phyloP scores from a whole-genome alignment of 176 grass and related monocot genomes.

The Ananas comosus region DNA sequence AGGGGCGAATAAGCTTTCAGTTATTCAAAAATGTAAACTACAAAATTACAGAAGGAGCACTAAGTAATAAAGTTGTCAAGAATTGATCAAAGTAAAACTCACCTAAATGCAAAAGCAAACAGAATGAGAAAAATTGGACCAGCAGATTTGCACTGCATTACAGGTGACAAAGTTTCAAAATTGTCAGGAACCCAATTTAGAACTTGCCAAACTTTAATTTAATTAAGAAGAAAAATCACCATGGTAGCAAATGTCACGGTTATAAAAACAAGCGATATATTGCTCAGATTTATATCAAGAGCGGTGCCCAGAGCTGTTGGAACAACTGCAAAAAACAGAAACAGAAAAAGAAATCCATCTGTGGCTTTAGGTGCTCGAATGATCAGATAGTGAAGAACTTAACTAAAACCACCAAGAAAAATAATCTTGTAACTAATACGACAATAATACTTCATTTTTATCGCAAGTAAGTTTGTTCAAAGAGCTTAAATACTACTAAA shows the following conservation, averaged over 20 bases:
- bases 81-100: conserved; percentile 2
- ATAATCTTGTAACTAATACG: no score
- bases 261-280: conserved; percentile 95
- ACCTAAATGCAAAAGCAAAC: conserved; percentile 98
- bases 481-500: no score
- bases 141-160: conserved; percentile 92
- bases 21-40: no score
- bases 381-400: no score
- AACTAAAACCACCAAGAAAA: no score
- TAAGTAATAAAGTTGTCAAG: conserved; percentile 5
- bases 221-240: conserved; percentile 45
- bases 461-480: no score
- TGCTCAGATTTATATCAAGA: conserved; percentile 94
- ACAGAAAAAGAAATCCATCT: no score
- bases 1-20: no score
- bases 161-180: conserved; percentile 19
- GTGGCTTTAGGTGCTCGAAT: no score
- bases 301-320: conserved; percentile 91
- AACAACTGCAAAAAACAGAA: conserved; percentile 51
- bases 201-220: conserved; percentile 8
- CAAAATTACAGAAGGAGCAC: background rate
- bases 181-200: conserved; percentile 6
- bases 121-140: conserved; percentile 90
- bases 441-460: no score
- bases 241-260: conserved; percentile 99